phyloP scores from a whole-genome alignment of 2,329 filamentous ascomycete genomes.

The Clonostachys chloroleuca region DNA sequence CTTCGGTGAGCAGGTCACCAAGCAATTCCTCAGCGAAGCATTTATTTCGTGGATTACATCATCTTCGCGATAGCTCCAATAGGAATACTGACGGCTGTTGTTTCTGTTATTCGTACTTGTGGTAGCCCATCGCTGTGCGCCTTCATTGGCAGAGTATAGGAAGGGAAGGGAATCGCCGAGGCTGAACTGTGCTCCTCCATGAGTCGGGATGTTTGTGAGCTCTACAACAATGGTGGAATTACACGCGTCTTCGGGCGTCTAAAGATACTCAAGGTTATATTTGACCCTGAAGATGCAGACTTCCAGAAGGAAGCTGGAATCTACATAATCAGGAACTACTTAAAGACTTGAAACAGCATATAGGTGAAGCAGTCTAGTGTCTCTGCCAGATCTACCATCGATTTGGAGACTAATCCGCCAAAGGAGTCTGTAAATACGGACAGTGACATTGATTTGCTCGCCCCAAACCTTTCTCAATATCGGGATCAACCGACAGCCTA shows the following conservation, averaged over 20 bases:
- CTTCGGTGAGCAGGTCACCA: constrained; percentile 30
- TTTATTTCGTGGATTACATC: constrained; percentile 18
- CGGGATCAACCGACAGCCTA: not conserved
- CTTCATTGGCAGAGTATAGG: constrained; percentile 30
- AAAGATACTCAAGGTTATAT: constrained; percentile 21
- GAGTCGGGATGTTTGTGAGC: constrained; percentile 28
- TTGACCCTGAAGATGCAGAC: not conserved
- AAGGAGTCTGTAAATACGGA: too few species aligned
- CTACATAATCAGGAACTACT: not conserved
- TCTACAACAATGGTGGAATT: constrained; percentile 24
- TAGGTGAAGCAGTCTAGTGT: too few species aligned
- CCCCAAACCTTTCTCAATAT: not conserved
- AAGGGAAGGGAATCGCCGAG: constrained; percentile 23
- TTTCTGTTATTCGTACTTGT: constrained; percentile 22
- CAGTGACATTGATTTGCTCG: not conserved
- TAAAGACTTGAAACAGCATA: too few species aligned
- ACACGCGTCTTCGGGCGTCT: constrained; percentile 23
- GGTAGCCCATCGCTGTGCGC: constrained; percentile 21
- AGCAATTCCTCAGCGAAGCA: constrained; percentile 29
- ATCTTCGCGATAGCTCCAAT: constrained; percentile 27
- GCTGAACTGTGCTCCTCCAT: constrained; percentile 34
- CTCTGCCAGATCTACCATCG: not conserved
- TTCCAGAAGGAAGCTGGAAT: not conserved
- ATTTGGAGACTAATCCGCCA: not conserved
- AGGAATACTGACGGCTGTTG: constrained; percentile 31